A percentile compares a stretch with the other conserved stretches of the same genome.
These are phyloP conservation scores for Amylostereum chailletii DNA, from an alignment of 1,284 basidiomycete genomes.

Conservation along the genomic window DNA sequence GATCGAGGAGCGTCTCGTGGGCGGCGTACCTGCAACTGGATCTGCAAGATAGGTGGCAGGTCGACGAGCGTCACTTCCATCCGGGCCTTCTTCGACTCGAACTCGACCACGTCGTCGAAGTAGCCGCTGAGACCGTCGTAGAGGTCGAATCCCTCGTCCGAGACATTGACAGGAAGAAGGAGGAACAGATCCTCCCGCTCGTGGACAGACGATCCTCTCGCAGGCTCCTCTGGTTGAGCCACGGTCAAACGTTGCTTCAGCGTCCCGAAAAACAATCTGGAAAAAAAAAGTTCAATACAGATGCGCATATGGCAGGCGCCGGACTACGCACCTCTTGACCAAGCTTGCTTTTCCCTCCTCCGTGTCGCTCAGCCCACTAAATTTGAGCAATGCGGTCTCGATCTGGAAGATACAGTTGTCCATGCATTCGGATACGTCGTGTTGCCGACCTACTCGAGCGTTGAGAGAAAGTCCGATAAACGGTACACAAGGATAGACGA, in stretches of 20 bases:
- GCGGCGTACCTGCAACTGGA: constrained; percentile 78
- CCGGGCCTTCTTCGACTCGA: constrained; percentile 77
- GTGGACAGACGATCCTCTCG: constrained; percentile 53
- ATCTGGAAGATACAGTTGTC: constrained; percentile 99
- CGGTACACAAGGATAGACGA: constrained; percentile 14
- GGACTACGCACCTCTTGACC: constrained; percentile 60
- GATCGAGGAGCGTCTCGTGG: not conserved
- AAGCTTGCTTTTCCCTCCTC: constrained; percentile 59
- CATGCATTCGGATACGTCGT: constrained; percentile 97
- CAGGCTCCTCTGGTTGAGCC: constrained; percentile 28
- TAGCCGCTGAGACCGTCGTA: constrained; percentile 93
- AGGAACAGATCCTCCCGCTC: constrained; percentile 91
- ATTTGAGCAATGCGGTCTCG: constrained; percentile 81
- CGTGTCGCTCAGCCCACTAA: constrained; percentile 51
- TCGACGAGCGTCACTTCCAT: constrained; percentile 87
- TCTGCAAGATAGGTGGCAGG: constrained; percentile 86
- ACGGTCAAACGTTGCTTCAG: constrained; percentile 69
- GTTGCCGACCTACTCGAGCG: constrained; percentile 76
- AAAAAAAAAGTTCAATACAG: not conserved
- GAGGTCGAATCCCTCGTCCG: constrained; percentile 79
- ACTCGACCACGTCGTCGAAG: constrained; percentile 87
- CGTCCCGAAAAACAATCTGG: constrained; percentile 84
- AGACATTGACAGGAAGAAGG: constrained; percentile 89
- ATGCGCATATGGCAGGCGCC: not conserved
- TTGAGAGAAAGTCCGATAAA: constrained; percentile 2